A percentile compares a stretch with the other conserved stretches of the same genome.
These are phyloP conservation scores for Nemania abortiva DNA, from an alignment of 2,329 filamentous ascomycete species.

Conservation along the genomic window DNA sequence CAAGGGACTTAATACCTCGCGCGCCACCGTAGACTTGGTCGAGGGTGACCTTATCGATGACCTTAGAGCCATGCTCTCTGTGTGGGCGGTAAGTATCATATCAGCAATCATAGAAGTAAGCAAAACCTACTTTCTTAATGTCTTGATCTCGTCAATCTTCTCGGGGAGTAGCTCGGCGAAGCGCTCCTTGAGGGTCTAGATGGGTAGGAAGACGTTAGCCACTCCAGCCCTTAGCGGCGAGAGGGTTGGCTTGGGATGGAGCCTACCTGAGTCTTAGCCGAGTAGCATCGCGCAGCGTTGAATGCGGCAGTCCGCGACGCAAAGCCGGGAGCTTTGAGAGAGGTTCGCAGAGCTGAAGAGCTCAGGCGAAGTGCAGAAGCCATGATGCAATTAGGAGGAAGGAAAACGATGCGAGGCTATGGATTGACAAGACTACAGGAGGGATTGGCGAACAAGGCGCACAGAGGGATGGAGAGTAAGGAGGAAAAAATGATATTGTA, in stretches of 20 bases:
- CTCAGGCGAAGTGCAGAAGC: conserved; percentile 85
- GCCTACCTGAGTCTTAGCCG: conserved; percentile 85
- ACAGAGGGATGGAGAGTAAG: conserved; percentile 26
- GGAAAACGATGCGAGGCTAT: conserved; percentile 31
- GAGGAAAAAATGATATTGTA: conserved; percentile 37
- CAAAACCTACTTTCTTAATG: conserved; percentile 85
- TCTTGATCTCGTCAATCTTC: conserved; percentile 99
- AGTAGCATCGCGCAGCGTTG: conserved; percentile 90
- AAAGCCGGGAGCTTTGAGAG: conserved; percentile 75
- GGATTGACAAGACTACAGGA: conserved; percentile 23
- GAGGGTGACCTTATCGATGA: conserved; percentile 96
- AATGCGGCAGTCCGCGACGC: conserved; percentile 78
- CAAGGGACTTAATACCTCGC: conserved; percentile 97
- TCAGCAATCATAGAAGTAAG: conserved; percentile 35
- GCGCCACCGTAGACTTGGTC: conserved; percentile 99
- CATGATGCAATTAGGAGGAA: conserved; percentile 67
- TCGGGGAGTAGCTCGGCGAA: conserved; percentile 95
- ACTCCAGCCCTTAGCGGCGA: conserved; percentile 23
- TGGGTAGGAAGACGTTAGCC: conserved; percentile 42
- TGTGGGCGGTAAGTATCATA: conserved; percentile 45
- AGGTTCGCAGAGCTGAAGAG: conserved; percentile 84
- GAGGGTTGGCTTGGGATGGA: conserved; percentile 40
- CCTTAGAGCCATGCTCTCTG: conserved; percentile 94
- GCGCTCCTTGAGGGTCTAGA: conserved; percentile 94
- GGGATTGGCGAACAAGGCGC: conserved; percentile 35